Evolutionary conservation across 345 rosid species (phyloP), one percentile per base, ranked within the genome.

Genomic region (Populus davidiana): DNA sequence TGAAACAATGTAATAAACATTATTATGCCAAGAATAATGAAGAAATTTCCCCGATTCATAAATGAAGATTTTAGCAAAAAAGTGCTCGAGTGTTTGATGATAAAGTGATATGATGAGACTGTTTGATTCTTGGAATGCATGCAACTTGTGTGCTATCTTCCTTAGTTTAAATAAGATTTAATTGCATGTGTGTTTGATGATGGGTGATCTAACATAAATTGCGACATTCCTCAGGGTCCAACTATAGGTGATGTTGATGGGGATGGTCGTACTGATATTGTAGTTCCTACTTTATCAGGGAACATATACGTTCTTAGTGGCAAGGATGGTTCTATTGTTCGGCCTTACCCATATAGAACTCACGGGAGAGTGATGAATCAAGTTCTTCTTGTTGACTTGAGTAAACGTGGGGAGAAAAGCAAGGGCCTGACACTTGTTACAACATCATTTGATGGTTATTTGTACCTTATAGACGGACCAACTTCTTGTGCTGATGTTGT

Each of bases 361-460:
- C 98, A 94, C 81, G 99, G 98, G 80, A 92, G 97, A 86, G 95
- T 96, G 77, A 94, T 91, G 96, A 96, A 91, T 89, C 98, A 96
- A 85, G 89, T 96, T 84, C 98, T 96, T 80, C 98, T 96, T 54
- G 91, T 91, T 80, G 98, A 96, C 84, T 80, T 96, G 70, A 91
- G 88, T 87, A 90, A 90, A 79, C 89, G 85, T 23, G 92, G 91
- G 68, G 96, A 91, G 85, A 87, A 90, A 83, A 86, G 86, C 85
- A 91, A 85, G 83, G 99, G 98, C 39, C 97, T 96, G 62, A 92
- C 98, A 67, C 86, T 96, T 69, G 97, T 92, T 61, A 93, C 97
- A 36, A 92, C 97, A 70, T 94, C 99, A 65, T 94, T 96, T 83
- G 99, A 94, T 69, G 99, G 99, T 78, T 96, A 96, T 83, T 68